Evolutionary conservation across 2,329 filamentous ascomycete genomes (phyloP).

Genomic region (Epichloe coenophiala): DNA sequence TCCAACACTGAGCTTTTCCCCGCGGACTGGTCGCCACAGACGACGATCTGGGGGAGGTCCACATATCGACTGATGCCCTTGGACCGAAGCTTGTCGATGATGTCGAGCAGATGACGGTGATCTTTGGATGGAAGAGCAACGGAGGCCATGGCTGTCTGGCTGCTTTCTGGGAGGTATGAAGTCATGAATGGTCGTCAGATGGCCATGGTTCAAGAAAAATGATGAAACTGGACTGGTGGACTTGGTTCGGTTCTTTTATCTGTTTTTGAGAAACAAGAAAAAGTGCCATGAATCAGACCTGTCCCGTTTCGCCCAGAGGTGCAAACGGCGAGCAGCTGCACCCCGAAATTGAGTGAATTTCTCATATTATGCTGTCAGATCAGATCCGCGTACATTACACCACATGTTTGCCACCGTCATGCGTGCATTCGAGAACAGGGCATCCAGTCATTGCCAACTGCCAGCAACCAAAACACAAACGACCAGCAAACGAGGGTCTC

Average conservation of each 20-base stretch:
- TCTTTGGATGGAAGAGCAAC: constrained; percentile 5
- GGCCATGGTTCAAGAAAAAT: no score
- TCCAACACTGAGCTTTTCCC: constrained; percentile 55
- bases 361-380: background rate
- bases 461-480: no score
- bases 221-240: no score
- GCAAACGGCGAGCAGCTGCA: no score
- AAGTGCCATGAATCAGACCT: no score
- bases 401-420: background rate
- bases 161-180: background rate
- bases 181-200: no score
- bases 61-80: constrained; percentile 13
- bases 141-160: constrained; percentile 3
- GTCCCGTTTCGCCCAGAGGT: no score
- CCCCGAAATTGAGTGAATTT: no score
- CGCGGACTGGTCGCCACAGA: constrained; percentile 47
- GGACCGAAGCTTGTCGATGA: constrained; percentile 9
- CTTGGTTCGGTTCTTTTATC: no score
- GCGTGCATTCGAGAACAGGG: background rate
- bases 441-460: background rate
- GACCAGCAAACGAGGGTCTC: no score
- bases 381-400: background rate
- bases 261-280: no score
- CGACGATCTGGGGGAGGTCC: constrained; percentile 36
- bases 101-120: constrained; percentile 8